A percentile compares a stretch with the other conserved stretches of the same genome.
phyloP scores from a whole-genome alignment of 176 grass and related monocot species.

The Oryza punctata region DNA sequence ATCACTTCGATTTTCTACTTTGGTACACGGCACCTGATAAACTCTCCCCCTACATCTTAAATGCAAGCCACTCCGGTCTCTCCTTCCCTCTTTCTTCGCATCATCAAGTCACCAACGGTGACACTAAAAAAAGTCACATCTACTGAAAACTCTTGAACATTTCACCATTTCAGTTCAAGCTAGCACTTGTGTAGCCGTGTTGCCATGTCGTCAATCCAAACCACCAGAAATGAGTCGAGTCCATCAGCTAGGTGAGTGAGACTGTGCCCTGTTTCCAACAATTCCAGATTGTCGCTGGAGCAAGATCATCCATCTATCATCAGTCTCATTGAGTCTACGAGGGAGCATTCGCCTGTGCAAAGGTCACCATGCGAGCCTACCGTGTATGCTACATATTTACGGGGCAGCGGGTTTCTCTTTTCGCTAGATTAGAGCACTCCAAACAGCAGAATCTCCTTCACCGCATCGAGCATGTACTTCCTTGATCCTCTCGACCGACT shows the following conservation, averaged over 20 bases:
- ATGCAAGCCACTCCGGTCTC: neutral
- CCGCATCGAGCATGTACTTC: constrained; percentile 68
- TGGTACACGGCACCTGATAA: neutral
- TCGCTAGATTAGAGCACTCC: constrained; percentile 67
- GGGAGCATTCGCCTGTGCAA: neutral
- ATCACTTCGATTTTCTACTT: constrained; percentile 24
- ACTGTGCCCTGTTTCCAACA: neutral
- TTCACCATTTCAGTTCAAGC: neutral
- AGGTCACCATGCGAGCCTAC: neutral
- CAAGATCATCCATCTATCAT: neutral
- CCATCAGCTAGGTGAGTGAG: neutral
- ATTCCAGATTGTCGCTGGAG: neutral
- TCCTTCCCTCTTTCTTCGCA: neutral
- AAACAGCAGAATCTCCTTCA: constrained; percentile 71
- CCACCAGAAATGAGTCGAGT: constrained; percentile 22
- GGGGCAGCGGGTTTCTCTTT: neutral
- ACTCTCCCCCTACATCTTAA: constrained; percentile 4
- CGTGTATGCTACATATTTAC: constrained; percentile 44
- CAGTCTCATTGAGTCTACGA: neutral
- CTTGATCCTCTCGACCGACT: constrained; percentile 74
- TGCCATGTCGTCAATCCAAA: neutral
- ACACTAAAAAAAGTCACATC: constrained; percentile 22
- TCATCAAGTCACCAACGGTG: neutral
- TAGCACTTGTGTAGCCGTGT: constrained; percentile 9
- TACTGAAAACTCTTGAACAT: constrained; percentile 1